Evolutionary conservation across 2,329 filamentous ascomycete species (phyloP).

Genomic region (Conoideocrella luteorostrata): DNA sequence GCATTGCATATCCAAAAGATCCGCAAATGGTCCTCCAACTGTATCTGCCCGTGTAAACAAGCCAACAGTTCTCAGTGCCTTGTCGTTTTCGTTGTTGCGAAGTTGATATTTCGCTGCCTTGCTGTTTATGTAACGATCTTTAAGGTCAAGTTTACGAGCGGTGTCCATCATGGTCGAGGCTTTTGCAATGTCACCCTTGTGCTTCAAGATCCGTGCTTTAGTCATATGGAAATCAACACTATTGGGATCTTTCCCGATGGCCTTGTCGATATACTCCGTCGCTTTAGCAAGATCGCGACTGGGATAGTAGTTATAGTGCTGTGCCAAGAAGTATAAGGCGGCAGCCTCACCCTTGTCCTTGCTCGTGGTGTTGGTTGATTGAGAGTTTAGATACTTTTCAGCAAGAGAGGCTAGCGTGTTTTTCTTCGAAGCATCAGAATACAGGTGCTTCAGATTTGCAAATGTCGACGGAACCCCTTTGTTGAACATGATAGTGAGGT

Average conservation of each 20-base stretch:
- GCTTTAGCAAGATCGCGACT: conserved; percentile 82
- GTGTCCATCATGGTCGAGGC: conserved; percentile 85
- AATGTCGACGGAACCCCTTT: conserved; percentile 95
- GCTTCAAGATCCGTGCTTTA: conserved; percentile 91
- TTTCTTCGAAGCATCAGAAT: conserved; percentile 71
- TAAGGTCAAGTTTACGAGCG: conserved; percentile 77
- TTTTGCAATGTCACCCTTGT: conserved; percentile 70
- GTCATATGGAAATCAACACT: conserved; percentile 93
- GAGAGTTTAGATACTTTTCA: conserved; percentile 65
- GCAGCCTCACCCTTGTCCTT: conserved; percentile 63
- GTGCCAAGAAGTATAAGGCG: conserved; percentile 86
- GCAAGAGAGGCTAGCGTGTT: conserved; percentile 69
- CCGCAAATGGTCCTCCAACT: conserved; percentile 77
- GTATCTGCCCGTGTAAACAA: conserved; percentile 92
- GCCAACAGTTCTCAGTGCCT: conserved; percentile 80
- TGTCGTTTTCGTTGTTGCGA: conserved; percentile 83
- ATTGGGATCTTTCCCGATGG: conserved; percentile 70
- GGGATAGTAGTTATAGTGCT: conserved; percentile 91
- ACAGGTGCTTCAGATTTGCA: conserved; percentile 91
- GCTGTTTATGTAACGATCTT: conserved; percentile 96
- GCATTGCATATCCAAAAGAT: conserved; percentile 97
- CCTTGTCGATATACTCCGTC: conserved; percentile 73
- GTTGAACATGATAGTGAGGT: conserved; percentile 77
- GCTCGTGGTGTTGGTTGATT: conserved; percentile 41
- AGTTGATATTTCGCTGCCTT: conserved; percentile 97